These are phyloP conservation scores for Leccinum olivaceopallidum DNA, from an alignment of 768 basidiomycete genomes.

Conservation along the genomic window DNA sequence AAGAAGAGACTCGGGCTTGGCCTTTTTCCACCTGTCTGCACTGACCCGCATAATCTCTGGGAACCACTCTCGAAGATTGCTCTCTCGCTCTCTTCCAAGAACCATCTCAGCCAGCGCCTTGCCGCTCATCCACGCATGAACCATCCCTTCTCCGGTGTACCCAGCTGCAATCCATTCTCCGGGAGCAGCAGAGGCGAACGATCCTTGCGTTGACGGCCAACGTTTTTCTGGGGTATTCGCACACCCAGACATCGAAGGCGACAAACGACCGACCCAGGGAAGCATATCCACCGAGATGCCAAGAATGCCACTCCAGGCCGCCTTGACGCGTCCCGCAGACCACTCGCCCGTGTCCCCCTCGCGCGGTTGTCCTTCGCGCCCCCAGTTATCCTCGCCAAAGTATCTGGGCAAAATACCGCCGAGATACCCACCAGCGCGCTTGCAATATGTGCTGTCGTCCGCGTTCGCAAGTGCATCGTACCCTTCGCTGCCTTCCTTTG, in stretches of 20 bases:
- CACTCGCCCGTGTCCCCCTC: slow-evolving; percentile 27
- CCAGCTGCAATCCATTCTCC: slow-evolving; percentile 78
- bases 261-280: slow-evolving; percentile 75
- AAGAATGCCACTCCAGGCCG: slow-evolving; percentile 64
- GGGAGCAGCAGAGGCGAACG: slow-evolving; percentile 30
- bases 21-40: slow-evolving; percentile 53
- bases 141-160: slow-evolving; percentile 75
- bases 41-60: slow-evolving; percentile 51
- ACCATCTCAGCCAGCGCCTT: slow-evolving; percentile 63
- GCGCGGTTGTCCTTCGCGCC: slow-evolving; percentile 30
- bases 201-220: not conserved
- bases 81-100: slow-evolving; percentile 36
- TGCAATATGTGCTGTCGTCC: slow-evolving; percentile 39
- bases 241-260: slow-evolving; percentile 49
- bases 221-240: slow-evolving; percentile 13
- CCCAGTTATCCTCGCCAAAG: slow-evolving; percentile 50
- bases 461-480: slow-evolving; percentile 38
- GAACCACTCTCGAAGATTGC: slow-evolving; percentile 42
- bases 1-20: slow-evolving; percentile 45
- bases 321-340: slow-evolving; percentile 50
- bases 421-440: slow-evolving; percentile 37
- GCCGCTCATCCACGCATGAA: slow-evolving; percentile 67
- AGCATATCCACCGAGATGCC: slow-evolving; percentile 58
- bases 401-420: slow-evolving; percentile 50
- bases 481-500: slow-evolving; percentile 32